A percentile compares a stretch with the other conserved stretches of the same genome.
Conservation (phyloP, 345 rosid genomes). For the Salix viminalis region DNA sequence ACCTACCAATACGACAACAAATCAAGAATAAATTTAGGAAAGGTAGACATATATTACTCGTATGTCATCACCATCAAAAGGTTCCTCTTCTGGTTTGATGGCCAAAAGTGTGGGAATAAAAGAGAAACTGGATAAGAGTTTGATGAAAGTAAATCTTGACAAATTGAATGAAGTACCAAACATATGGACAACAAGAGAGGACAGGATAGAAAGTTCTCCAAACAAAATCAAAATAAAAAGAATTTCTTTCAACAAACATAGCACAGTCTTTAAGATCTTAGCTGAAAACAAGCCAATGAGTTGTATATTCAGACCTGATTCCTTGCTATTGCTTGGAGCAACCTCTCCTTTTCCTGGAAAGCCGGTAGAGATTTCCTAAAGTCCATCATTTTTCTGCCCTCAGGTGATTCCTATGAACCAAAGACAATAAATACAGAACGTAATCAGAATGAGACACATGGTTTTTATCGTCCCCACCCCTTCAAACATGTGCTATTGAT, state of each 20-base stretch:
- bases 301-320: constrained; percentile 59
- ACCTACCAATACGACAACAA: constrained; percentile 44
- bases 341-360: constrained; percentile 83
- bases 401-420: constrained; percentile 74
- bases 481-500: neutral
- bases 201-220: neutral
- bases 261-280: neutral
- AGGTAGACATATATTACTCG: neutral
- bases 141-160: neutral
- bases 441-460: neutral
- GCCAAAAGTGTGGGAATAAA: neutral
- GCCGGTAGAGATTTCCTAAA: constrained; percentile 84
- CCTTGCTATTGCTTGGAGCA: constrained; percentile 93
- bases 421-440: neutral
- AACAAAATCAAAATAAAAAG: neutral
- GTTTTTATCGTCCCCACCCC: neutral
- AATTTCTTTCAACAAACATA: neutral
- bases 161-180: neutral
- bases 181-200: neutral
- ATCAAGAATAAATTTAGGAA: neutral
- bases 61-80: neutral
- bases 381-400: constrained; percentile 73
- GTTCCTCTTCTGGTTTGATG: neutral
- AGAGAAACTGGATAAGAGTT: neutral
- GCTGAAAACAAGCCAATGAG: neutral